phyloP scores from a whole-genome alignment of 2,329 filamentous ascomycete species.

The Helotiales sp. region DNA sequence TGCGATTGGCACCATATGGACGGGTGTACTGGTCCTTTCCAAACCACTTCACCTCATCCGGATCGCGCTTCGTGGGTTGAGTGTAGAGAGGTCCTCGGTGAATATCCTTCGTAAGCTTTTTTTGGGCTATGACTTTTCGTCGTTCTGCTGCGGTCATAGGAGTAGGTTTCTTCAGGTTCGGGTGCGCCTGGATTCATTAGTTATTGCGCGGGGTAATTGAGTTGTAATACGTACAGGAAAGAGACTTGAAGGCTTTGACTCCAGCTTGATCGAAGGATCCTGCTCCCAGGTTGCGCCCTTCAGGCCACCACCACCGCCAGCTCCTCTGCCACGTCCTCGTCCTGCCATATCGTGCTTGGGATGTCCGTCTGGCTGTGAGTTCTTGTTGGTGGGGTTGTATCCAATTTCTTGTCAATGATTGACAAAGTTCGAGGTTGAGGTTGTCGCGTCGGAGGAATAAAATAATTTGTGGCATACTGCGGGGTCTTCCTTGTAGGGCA shows the following conservation, averaged over 20 bases:
- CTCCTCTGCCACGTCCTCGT: constrained; percentile 29
- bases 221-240: constrained; percentile 43
- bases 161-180: constrained; percentile 37
- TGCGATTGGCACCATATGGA: constrained; percentile 30
- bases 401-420: too few relatives aligned
- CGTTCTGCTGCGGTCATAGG: constrained; percentile 46
- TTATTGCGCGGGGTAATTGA: background rate
- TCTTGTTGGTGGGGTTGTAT: too few relatives aligned
- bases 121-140: constrained; percentile 48
- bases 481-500: too few relatives aligned
- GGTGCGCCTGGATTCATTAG: constrained; percentile 28
- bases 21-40: constrained; percentile 40
- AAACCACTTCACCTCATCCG: constrained; percentile 42
- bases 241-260: constrained; percentile 44
- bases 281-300: constrained; percentile 36
- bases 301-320: constrained; percentile 25
- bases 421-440: too few relatives aligned
- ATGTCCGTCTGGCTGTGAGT: too few relatives aligned
- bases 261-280: constrained; percentile 32
- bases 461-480: too few relatives aligned
- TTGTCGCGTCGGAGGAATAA: too few relatives aligned
- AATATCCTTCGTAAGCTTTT: constrained; percentile 51
- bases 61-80: constrained; percentile 30
- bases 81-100: constrained; percentile 60
- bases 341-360: constrained; percentile 25